Evolutionary conservation across 2,329 filamentous ascomycete species (phyloP).

Genomic region (Colletotrichum spinosum): DNA sequence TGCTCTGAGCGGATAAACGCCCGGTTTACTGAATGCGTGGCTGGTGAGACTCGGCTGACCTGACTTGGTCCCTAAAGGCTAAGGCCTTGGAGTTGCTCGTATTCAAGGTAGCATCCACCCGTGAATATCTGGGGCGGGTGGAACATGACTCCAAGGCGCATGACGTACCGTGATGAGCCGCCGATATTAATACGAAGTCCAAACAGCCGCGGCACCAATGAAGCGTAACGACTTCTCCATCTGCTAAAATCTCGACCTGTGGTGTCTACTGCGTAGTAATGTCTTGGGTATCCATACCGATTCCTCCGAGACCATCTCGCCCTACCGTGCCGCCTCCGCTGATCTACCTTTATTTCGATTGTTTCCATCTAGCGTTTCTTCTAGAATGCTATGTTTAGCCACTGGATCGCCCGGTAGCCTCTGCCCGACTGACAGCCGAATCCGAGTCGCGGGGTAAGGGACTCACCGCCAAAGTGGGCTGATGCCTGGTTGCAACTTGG

Average conservation of each 20-base stretch:
- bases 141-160: conserved; percentile 16
- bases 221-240: conserved; percentile 25
- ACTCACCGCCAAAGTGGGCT: neutral
- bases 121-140: conserved; percentile 27
- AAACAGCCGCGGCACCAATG: conserved; percentile 7
- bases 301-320: conserved; percentile 12
- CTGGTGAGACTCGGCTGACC: conserved; percentile 4
- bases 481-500: no score
- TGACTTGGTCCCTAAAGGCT: neutral
- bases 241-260: conserved; percentile 9
- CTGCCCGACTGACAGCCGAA: neutral
- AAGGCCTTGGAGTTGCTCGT: conserved; percentile 13
- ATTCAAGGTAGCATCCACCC: conserved; percentile 31
- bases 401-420: conserved; percentile 4
- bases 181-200: conserved; percentile 26
- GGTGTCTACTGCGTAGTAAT: no score
- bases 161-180: conserved; percentile 29
- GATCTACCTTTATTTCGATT: conserved; percentile 20
- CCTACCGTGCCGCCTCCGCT: conserved; percentile 16
- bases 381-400: conserved; percentile 16
- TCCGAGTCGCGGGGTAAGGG: neutral
- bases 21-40: conserved; percentile 3
- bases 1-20: neutral
- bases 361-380: conserved; percentile 18
- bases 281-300: neutral